Evolutionary conservation across 495 filamentous ascomycete genomes (phyloP), one percentile per base, ranked within the genome.

Genomic region (Haplographium delicatum): DNA sequence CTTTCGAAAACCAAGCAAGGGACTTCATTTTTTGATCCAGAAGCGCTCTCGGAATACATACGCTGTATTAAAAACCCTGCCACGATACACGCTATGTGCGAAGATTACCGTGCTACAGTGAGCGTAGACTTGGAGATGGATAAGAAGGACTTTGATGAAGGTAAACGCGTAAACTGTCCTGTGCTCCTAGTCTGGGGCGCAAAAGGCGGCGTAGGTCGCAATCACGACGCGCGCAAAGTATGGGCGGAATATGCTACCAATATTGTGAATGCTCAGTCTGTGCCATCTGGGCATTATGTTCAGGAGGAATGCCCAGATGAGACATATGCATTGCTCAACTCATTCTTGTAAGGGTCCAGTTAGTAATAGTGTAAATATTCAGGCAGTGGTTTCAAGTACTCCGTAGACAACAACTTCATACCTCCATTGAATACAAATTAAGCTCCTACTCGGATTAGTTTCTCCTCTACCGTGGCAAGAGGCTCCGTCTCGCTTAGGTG

Each of bases 221-320:
- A 42, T 24, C 71, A 65, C 59, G 65, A 70, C 56, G 63, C 55
- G n/a, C 15, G 61, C 30, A 47, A 27, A 30, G 65, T 68, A 38
- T 72, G 69, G 69, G 55, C 35, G 34, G 50, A 47, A 23, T 65
- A 70, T 28, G 48, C 57, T 38, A 46, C 42, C 11, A 53, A 30
- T 35, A 25, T 8, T 4, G 47, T 50, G 3, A n/a, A n/a, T n/a
- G 65, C 62, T 18, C 48, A 57, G 38, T 46, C 15, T 15, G 39
- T 72, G 43, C 60, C 67, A 49, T 61, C 53, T 38, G 68, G 68
- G 13, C 68, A 72, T 60, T 72, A 65, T 51, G 66, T 72, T 43
- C 64, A 66, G 3, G 69, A 72, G 50, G 65, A 71, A n/a, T n/a
- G n/a, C n/a, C n/a, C n/a, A n/a, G n/a, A n/a, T n/a, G n/a, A n/a